Evolutionary conservation across 495 filamentous ascomycete genomes (phyloP).

Genomic region (Penicillium cataractarum): DNA sequence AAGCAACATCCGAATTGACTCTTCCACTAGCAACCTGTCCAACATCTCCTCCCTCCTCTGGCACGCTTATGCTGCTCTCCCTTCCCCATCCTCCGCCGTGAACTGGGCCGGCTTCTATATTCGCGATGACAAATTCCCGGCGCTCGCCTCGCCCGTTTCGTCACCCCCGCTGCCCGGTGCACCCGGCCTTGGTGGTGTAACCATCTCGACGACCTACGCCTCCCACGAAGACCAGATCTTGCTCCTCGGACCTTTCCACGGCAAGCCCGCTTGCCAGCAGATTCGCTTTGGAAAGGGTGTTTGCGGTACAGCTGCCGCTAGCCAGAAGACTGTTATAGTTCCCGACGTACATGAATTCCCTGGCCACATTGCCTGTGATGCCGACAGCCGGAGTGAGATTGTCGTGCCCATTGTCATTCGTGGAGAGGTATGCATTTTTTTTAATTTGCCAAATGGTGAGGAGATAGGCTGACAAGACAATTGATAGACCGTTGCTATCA

Average conservation of each 20-base stretch:
- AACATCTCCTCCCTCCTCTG: conserved; percentile 85
- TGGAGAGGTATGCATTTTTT: conserved; percentile 53
- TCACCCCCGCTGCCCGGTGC: conserved; percentile 27
- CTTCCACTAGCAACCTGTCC: conserved; percentile 71
- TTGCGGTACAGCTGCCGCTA: conserved; percentile 76
- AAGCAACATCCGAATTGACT: conserved; percentile 8
- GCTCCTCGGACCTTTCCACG: conserved; percentile 86
- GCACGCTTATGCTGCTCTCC: conserved; percentile 81
- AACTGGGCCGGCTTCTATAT: conserved; percentile 97
- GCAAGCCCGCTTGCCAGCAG: conserved; percentile 84
- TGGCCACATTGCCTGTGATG: conserved; percentile 91
- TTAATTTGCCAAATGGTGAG: neutral
- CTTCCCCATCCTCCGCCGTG: conserved; percentile 68
- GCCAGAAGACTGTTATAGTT: conserved; percentile 68
- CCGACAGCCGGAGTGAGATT: conserved; percentile 81
- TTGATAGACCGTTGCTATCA: conserved; percentile 75
- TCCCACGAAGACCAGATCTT: conserved; percentile 45
- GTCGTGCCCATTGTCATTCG: conserved; percentile 76
- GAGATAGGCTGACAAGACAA: neutral
- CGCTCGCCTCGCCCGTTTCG: conserved; percentile 36
- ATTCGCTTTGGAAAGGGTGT: conserved; percentile 81
- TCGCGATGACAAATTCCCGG: conserved; percentile 60
- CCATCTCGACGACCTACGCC: conserved; percentile 33
- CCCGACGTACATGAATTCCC: conserved; percentile 76
- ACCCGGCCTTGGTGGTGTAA: conserved; percentile 17